Evolutionary conservation across 176 grass and related monocot genomes (phyloP), one percentile per base, ranked within the genome.

Genomic region (Oryza longistaminata): DNA sequence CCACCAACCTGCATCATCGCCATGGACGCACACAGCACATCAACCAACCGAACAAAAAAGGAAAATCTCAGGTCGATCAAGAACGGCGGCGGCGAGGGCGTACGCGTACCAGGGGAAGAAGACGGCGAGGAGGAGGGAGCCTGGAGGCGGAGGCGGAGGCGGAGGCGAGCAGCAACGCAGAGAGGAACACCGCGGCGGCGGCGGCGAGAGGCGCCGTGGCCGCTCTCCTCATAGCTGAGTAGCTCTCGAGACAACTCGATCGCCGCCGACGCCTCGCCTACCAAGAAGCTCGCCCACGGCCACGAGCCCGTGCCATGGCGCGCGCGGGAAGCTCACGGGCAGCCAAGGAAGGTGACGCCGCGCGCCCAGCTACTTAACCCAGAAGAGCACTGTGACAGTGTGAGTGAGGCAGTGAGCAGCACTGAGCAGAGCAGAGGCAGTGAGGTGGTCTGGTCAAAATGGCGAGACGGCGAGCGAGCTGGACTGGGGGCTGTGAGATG

Each of bases 211-310:
- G 33, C 9, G 37, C 24, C 2, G 73, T 4, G 12, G 46, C 48
- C 10, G 64, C 37, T 0, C 53, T 22, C 8, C 81, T 90, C 85
- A 93, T 93, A 77, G 76, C 85, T 74, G 39, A 40, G 39, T 40
- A 4, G 39, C 2, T 10, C 10, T 2, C 7, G 37, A 39, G 39
- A 24, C 29, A 7, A 14, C 0, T 62, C 58, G 17, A 31, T 44
- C 65, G 78, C 0, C n/a, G 33, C 3, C 33, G 33, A 34, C 33
- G 2, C 27, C 27, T 27, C 27, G 34, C 76, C 76, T 73, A 34
- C 19, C 55, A 61, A 22, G 21, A 62, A 62, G 25, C 50, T 80
- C 52, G 33, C 69, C 68, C 71, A 91, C 72, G 79, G 49, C 31
- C 27, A 45, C 72, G 49, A 65, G 70, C 25, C 68, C 69, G 67